phyloP scores from a whole-genome alignment of 2,329 filamentous ascomycete species.

The Hymenoscyphus infarciens region DNA sequence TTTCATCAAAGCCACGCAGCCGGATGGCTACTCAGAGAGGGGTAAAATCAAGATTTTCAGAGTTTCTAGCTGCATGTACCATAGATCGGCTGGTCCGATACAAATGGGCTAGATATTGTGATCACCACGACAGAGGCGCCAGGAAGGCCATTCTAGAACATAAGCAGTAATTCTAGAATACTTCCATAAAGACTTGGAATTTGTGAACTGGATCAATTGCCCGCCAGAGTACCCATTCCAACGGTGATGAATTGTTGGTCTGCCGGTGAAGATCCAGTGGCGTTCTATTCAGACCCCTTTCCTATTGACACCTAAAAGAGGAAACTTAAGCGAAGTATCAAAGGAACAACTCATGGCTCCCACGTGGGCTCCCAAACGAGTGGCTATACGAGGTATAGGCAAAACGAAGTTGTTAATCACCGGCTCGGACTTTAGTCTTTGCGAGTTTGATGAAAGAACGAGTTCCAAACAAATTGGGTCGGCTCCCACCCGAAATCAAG shows the following conservation, averaged over 20 bases:
- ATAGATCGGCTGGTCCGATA: not conserved
- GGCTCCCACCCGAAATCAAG: not conserved
- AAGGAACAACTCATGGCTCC: not conserved
- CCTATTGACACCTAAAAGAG: slow-evolving; percentile 25
- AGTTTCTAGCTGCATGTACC: not conserved
- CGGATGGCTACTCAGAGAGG: not conserved
- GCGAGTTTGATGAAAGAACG: not conserved
- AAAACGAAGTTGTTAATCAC: not conserved
- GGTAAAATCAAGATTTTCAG: no score
- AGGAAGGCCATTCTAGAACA: not conserved
- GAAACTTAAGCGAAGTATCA: slow-evolving; percentile 18
- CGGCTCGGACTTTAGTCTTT: not conserved
- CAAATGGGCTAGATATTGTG: not conserved
- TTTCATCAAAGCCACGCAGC: not conserved
- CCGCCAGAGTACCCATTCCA: not conserved
- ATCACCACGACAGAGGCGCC: not conserved
- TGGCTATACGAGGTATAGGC: not conserved
- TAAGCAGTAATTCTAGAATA: not conserved
- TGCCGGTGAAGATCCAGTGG: not conserved
- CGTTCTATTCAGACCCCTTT: slow-evolving; percentile 25
- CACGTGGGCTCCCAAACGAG: not conserved
- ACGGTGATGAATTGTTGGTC: not conserved
- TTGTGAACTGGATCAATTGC: not conserved
- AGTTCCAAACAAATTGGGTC: no score
- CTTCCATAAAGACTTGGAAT: not conserved